Evolutionary conservation across 805 yeast species (phyloP).

Genomic region (Wickerhamomyces silvicola): DNA sequence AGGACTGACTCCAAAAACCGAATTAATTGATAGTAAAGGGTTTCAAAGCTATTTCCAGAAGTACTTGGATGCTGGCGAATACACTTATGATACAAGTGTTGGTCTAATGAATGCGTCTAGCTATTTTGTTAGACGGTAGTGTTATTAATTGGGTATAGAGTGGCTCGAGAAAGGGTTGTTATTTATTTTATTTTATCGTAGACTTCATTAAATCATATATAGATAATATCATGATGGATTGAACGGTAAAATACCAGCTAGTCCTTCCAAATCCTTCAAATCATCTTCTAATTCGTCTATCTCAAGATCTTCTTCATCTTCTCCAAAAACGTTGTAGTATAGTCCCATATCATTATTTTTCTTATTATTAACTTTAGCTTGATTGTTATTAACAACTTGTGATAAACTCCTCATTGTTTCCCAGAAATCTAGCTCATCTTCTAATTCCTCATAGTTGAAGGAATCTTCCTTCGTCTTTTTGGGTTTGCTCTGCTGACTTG

Average conservation of each 20-base stretch:
- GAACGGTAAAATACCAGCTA: constrained; percentile 17
- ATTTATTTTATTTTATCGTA: not conserved
- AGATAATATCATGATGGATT: constrained; percentile 16
- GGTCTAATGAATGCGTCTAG: constrained; percentile 65
- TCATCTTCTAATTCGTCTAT: constrained; percentile 17
- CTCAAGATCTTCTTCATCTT: constrained; percentile 10
- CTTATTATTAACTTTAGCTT: constrained; percentile 6
- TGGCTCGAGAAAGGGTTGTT: not conserved
- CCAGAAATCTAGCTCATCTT: constrained; percentile 67
- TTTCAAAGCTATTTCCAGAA: constrained; percentile 47
- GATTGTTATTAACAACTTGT: constrained; percentile 26
- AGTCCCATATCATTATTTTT: constrained; percentile 2
- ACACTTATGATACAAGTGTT: constrained; percentile 64
- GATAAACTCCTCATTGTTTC: constrained; percentile 58
- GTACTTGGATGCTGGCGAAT: constrained; percentile 84
- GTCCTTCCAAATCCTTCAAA: constrained; percentile 10
- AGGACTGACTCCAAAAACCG: constrained; percentile 56
- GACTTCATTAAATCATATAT: not conserved
- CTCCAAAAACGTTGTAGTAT: constrained; percentile 9
- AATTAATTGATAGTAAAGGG: constrained; percentile 36
- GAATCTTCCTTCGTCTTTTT: no score
- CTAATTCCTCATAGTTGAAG: constrained; percentile 38
- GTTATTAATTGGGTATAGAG: constrained; percentile 2
- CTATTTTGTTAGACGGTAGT: constrained; percentile 62
- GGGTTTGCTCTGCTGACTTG: constrained; percentile 10